Conservation (phyloP, 306 rosid species). For the Gastrolobium villosum region DNA sequence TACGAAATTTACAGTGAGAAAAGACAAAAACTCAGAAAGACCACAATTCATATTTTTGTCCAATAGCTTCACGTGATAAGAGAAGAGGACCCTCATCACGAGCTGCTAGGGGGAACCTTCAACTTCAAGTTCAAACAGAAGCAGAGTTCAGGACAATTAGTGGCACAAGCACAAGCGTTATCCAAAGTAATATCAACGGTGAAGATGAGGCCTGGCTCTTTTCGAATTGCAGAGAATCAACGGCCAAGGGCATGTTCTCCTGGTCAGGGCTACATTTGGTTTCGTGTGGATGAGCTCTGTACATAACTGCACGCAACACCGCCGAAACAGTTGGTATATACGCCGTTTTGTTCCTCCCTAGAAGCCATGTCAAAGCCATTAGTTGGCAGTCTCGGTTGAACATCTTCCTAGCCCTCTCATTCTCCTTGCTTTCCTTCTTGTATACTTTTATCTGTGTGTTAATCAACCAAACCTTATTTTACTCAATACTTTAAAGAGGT, state of each 20-base stretch:
- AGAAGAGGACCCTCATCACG: background rate
- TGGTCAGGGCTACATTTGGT: conserved; percentile 83
- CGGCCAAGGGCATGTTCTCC: conserved; percentile 94
- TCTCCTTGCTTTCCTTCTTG: conserved; percentile 50
- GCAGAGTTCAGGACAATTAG: conserved; percentile 42
- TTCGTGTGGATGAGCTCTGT: conserved; percentile 72
- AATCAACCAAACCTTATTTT: background rate
- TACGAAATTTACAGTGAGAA: conserved; percentile 7
- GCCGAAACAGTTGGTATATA: conserved; percentile 89
- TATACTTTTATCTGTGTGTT: conserved; percentile 61
- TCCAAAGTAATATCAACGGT: conserved; percentile 28
- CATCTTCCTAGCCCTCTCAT: conserved; percentile 71
- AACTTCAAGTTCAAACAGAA: conserved; percentile 42
- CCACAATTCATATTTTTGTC: conserved; percentile 54
- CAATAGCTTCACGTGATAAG: conserved; percentile 65
- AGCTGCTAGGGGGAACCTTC: conserved; percentile 16
- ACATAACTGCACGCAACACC: conserved; percentile 81
- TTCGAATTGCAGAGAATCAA: conserved; percentile 71
- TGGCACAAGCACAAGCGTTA: conserved; percentile 38
- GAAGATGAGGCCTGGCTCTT: conserved; percentile 51
- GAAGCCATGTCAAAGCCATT: conserved; percentile 91
- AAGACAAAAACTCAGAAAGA: background rate
- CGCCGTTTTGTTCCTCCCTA: conserved; percentile 77
- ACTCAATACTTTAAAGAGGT: too few species aligned
- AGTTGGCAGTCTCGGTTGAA: conserved; percentile 81